These are phyloP conservation scores for Mycena capillaripes DNA, from an alignment of 768 basidiomycete species.

Conservation along the genomic window DNA sequence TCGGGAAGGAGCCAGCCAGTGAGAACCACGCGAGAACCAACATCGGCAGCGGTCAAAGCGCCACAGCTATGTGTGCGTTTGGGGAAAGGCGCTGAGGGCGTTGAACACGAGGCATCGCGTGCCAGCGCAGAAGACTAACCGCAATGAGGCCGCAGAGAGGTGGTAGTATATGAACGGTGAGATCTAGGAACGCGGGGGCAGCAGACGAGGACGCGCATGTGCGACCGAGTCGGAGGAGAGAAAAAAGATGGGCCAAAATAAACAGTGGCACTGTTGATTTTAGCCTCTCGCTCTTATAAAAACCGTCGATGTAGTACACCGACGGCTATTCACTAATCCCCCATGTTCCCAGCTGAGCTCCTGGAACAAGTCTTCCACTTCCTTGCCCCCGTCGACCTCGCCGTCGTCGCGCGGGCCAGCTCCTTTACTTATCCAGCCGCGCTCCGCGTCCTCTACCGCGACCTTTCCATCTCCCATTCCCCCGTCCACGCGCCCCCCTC, in stretches of 20 bases:
- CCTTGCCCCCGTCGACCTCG: conserved; percentile 55
- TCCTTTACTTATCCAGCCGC: conserved; percentile 62
- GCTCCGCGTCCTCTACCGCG: conserved; percentile 74
- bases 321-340: conserved; percentile 26
- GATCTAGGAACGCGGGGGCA: conserved; percentile 25
- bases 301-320: background rate
- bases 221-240: conserved; percentile 20
- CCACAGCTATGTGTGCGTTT: conserved; percentile 75
- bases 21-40: conserved; percentile 74
- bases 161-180: conserved; percentile 5
- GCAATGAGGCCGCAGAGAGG: conserved; percentile 31
- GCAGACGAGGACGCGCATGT: conserved; percentile 18
- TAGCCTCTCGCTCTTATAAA: no score
- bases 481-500: conserved; percentile 51
- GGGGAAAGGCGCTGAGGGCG: conserved; percentile 67
- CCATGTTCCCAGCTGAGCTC: conserved; percentile 70
- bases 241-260: background rate
- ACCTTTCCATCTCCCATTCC: conserved; percentile 61
- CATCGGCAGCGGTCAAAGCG: conserved; percentile 64
- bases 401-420: conserved; percentile 61
- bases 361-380: conserved; percentile 63
- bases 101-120: conserved; percentile 25
- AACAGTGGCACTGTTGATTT: background rate
- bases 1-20: conserved; percentile 88
- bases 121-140: conserved; percentile 27